Base-by-base conservation (phyloP, 768 basidiomycete species). In the Aureoboletus auriporus region DNA sequence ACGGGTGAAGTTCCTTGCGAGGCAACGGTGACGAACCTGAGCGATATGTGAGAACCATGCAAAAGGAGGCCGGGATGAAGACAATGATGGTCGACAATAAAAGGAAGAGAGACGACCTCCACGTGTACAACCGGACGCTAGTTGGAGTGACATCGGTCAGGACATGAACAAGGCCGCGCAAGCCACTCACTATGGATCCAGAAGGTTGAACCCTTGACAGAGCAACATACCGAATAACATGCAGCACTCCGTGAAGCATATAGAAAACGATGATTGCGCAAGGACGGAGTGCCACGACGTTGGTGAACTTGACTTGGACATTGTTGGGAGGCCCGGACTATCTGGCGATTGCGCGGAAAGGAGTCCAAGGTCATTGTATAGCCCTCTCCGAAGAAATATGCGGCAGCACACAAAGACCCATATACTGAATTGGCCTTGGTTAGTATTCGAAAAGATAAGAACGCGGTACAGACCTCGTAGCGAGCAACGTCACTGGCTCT, bases 191-290 rank as follows among this genome's bases (percentile, higher is more conserved):
- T 66, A 63, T 10, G 81, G 59, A 31, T 76, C 69, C 33, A 90
- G 71, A 1, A 82, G 37, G 35, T 74, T 70, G 40, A 80, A 44
- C 3, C 76, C 84, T 66, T 93, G 89, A n/a, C 79, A 75, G 66
- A 91, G 77, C 6, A 92, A 70, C 47, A 92, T 71, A 11, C 80
- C 53, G 57, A 91, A 91, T 50, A 92, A 68, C 57, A 79, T 77
- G 52, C 82, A 84, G 44, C 83, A 80, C 66, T 91, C 90, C 1
- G 84, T 77, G 62, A 91, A 88, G 56, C 82, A 84, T 29, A 80
- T 66, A 0, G 86, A 77, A 56, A 93, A 91, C 7, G 82, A 63
- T 1, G 69, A 71, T 37, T 83, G 70, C 0, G 89, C 74, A 1
- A 88, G 59, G 4, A 64, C 62, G 0, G 83, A 79, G 54, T 89